phyloP scores from a whole-genome alignment of 2,329 filamentous ascomycete genomes.

The Curvularia spicifera region DNA sequence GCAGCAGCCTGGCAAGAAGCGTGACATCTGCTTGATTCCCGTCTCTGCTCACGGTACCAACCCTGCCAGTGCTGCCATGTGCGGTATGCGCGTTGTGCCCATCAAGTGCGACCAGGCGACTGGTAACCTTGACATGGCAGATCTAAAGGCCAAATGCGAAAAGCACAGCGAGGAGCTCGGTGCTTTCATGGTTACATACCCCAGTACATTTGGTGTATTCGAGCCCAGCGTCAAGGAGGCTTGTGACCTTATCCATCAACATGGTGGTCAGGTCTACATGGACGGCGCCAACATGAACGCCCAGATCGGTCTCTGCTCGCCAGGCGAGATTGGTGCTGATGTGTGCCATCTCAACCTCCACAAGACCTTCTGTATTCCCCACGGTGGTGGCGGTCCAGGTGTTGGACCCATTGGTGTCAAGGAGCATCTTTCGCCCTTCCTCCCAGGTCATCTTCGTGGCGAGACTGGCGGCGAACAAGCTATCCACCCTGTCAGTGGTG shows the following conservation, averaged over 20 bases:
- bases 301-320: constrained; percentile 93
- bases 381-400: constrained; percentile 91
- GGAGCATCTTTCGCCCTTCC: constrained; percentile 74
- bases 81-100: constrained; percentile 90
- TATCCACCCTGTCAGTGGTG: constrained; percentile 78
- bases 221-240: constrained; percentile 87
- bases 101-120: constrained; percentile 88
- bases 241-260: constrained; percentile 81
- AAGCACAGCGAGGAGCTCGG: constrained; percentile 84
- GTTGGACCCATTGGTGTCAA: constrained; percentile 95
- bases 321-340: constrained; percentile 92
- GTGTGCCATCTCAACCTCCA: constrained; percentile 97
- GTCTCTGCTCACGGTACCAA: constrained; percentile 96
- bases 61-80: constrained; percentile 93
- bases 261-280: constrained; percentile 97
- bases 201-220: constrained; percentile 93
- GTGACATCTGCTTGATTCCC: constrained; percentile 92
- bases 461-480: constrained; percentile 62
- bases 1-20: constrained; percentile 68
- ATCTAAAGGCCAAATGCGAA: constrained; percentile 86
- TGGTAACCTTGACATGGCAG: constrained; percentile 86
- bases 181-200: constrained; percentile 97
- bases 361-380: constrained; percentile 98
- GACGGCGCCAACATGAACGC: constrained; percentile 99
- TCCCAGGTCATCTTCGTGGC: constrained; percentile 73